Conservation (phyloP, 2,329 filamentous ascomycete genomes). For the Fusarium sp. region DNA sequence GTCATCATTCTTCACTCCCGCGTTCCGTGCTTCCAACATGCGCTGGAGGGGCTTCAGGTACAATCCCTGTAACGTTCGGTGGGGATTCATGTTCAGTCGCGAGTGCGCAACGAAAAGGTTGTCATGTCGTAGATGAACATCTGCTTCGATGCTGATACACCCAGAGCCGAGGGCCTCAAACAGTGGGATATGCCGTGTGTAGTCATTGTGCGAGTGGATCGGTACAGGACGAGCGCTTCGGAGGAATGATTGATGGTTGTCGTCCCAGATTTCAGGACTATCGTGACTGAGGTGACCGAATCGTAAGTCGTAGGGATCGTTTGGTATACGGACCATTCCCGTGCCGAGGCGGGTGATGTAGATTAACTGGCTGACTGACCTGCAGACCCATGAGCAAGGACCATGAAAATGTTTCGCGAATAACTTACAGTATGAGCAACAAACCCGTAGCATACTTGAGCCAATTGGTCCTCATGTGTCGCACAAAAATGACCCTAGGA, state of each 20-base stretch:
- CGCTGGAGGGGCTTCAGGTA: conserved; percentile 11
- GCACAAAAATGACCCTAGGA: background rate
- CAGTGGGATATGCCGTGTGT: conserved; percentile 8
- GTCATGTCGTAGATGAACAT: background rate
- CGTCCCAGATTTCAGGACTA: conserved; percentile 21
- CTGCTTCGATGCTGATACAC: conserved; percentile 15
- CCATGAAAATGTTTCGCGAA: background rate
- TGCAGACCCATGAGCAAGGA: background rate
- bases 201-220: conserved; percentile 18
- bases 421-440: background rate
- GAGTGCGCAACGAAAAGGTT: conserved; percentile 7
- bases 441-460: background rate
- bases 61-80: background rate
- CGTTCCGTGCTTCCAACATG: conserved; percentile 8
- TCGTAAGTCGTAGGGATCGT: conserved; percentile 22
- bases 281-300: conserved; percentile 1
- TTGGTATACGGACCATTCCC: background rate
- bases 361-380: background rate
- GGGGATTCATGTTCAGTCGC: background rate
- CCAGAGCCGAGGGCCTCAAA: conserved; percentile 20
- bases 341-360: background rate
- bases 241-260: conserved; percentile 8
- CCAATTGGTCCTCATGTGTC: background rate
- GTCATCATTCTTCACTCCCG: background rate
- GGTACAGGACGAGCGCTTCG: conserved; percentile 5